A percentile compares a stretch with the other conserved stretches of the same genome.
phyloP scores from a whole-genome alignment of 176 grass and related monocot species.

The Stipa capillata region DNA sequence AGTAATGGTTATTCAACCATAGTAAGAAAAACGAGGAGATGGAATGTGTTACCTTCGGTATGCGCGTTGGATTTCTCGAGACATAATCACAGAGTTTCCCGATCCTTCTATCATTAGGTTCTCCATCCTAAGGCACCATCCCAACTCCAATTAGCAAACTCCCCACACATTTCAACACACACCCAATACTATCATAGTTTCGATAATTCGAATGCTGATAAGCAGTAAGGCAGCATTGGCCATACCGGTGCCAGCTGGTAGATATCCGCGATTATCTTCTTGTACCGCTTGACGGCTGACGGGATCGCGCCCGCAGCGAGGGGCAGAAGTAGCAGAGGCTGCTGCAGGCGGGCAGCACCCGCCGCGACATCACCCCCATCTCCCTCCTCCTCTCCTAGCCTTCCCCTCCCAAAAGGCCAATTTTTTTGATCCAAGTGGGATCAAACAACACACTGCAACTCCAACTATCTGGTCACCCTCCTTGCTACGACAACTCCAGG shows the following conservation, averaged over 20 bases:
- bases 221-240: not conserved
- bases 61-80: slow-evolving; percentile 70
- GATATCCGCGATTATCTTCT: slow-evolving; percentile 72
- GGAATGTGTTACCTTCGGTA: slow-evolving; percentile 60
- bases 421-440: not conserved
- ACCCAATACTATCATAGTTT: not conserved
- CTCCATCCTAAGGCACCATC: slow-evolving; percentile 52
- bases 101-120: slow-evolving; percentile 92
- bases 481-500: not conserved
- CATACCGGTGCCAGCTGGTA: slow-evolving; percentile 63
- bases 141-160: not conserved
- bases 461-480: not conserved
- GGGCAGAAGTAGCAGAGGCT: slow-evolving; percentile 93
- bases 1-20: not conserved
- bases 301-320: slow-evolving; percentile 59
- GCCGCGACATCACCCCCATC: slow-evolving; percentile 88
- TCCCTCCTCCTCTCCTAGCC: not conserved
- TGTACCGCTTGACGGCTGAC: slow-evolving; percentile 91
- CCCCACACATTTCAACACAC: not conserved
- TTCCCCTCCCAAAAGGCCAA: not conserved
- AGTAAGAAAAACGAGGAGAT: not conserved
- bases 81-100: slow-evolving; percentile 91
- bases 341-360: slow-evolving; percentile 78
- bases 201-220: not conserved
- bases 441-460: not conserved